Base-by-base conservation (phyloP, 2,329 filamentous ascomycete genomes). In the Cadophora gregata region DNA sequence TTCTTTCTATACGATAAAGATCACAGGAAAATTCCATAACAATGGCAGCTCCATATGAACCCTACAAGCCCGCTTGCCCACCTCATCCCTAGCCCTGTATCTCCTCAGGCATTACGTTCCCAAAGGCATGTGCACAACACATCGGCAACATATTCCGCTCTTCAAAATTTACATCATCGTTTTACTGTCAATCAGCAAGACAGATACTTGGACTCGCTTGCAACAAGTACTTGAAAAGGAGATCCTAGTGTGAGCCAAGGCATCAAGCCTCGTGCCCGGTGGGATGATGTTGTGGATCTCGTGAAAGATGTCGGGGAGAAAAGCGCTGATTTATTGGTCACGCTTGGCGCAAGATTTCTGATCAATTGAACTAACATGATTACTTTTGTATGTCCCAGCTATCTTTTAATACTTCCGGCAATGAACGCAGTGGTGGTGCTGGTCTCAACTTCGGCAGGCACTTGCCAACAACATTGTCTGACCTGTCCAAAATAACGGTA, bases 111-210 rank as follows among this genome's bases (percentile, higher is more conserved):
- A 65, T 76, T 21, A 68, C 73, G 6, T 76, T 75, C 51, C 68
- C 72, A 19, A 69, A 72, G 59, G 74, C 75, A 7, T 75, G 74
- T 65, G 70, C 68, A 10, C 67, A 77, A 24, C 74, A 77, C 51
- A 65, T 74, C 25, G 68, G 66, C 24, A 67, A 71, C 21, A 76
- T 71, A 4, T 75, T 75, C 36, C 64, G 71, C 36, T 70, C 71
- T 9, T 72, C 67, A 8, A 71, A 65, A 63, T 69, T 75, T 76
- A 75, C 25, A 62, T 76, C 21, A 71, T 76, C 24, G 72, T 71
- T 9, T 76, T 73, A 16, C 68, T 58, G 29, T 72, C 73, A 12
- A 72, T 75, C 24, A 77, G 75, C 7, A 71, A 74, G 63, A 76
- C 75, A 0, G 67, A 70, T 24, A 66, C 62, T n/a, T 68, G 75